phyloP scores from a whole-genome alignment of 495 filamentous ascomycete species.

The Aspergillus steynii region DNA sequence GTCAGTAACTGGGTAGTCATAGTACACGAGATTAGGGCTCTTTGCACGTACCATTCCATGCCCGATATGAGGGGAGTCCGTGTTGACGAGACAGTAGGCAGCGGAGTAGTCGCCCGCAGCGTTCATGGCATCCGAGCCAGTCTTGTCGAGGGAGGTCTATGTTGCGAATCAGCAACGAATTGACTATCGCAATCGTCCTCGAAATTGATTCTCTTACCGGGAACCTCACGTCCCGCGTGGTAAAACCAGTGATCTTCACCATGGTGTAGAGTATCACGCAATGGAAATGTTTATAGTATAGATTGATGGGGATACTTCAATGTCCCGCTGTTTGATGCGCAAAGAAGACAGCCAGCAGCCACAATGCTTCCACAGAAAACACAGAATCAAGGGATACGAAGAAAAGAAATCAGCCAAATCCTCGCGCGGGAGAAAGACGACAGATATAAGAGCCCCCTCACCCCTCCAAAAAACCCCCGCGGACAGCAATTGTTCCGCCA shows the following conservation, averaged over 20 bases:
- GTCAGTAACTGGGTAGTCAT: background rate
- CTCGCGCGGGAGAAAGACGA: conserved; percentile 2
- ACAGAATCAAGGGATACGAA: conserved; percentile 2
- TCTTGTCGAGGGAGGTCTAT: conserved; percentile 89
- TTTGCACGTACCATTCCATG: conserved; percentile 76
- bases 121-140: conserved; percentile 97
- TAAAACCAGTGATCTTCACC: conserved; percentile 80
- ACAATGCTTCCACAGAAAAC: background rate
- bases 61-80: conserved; percentile 68
- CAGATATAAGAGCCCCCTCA: conserved; percentile 14
- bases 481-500: background rate
- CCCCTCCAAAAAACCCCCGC: conserved; percentile 9
- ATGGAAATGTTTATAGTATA: background rate
- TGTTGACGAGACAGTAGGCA: conserved; percentile 89
- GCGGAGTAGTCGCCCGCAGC: conserved; percentile 90
- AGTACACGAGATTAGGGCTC: background rate
- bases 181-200: background rate
- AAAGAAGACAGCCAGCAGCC: background rate
- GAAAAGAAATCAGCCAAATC: background rate
- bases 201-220: conserved; percentile 51
- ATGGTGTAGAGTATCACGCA: conserved; percentile 33
- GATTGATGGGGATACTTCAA: conserved; percentile 4
- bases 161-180: background rate
- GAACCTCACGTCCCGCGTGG: conserved; percentile 86
- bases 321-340: background rate